phyloP scores from a whole-genome alignment of 108 stramenopile genomes.

The Fistulifera solaris region DNA sequence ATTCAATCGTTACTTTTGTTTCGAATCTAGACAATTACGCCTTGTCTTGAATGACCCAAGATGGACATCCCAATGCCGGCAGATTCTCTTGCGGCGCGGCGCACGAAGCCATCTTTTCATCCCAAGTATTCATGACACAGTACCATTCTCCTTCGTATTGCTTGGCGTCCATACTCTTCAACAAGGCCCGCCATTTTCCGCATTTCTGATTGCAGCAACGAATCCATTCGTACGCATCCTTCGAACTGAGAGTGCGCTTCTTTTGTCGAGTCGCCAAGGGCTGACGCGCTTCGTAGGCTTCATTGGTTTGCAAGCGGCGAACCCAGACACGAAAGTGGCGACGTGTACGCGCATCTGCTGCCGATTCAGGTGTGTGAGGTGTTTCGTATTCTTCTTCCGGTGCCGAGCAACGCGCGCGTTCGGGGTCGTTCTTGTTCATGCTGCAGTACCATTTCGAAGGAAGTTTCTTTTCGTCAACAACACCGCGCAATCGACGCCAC shows the following conservation, averaged over 20 bases:
- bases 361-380: slow-evolving; percentile 63
- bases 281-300: slow-evolving; percentile 68
- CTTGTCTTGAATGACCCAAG: slow-evolving; percentile 76
- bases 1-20: no score
- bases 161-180: slow-evolving; percentile 71
- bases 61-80: slow-evolving; percentile 76
- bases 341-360: slow-evolving; percentile 70
- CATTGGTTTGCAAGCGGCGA: slow-evolving; percentile 69
- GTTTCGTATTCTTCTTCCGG: slow-evolving; percentile 86
- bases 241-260: slow-evolving; percentile 45
- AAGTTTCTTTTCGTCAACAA: slow-evolving; percentile 78
- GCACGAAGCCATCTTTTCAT: slow-evolving; percentile 81
- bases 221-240: slow-evolving; percentile 84
- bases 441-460: slow-evolving; percentile 80
- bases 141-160: slow-evolving; percentile 71
- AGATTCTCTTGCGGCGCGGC: slow-evolving; percentile 85
- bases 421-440: slow-evolving; percentile 87
- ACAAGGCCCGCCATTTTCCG: slow-evolving; percentile 77
- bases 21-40: background rate
- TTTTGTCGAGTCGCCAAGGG: slow-evolving; percentile 50
- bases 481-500: slow-evolving; percentile 85
- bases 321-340: slow-evolving; percentile 83
- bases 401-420: slow-evolving; percentile 72
- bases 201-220: slow-evolving; percentile 81
- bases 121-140: slow-evolving; percentile 91